Conservation (phyloP, 2,329 filamentous ascomycete species). For the Escovopsis sp. region DNA sequence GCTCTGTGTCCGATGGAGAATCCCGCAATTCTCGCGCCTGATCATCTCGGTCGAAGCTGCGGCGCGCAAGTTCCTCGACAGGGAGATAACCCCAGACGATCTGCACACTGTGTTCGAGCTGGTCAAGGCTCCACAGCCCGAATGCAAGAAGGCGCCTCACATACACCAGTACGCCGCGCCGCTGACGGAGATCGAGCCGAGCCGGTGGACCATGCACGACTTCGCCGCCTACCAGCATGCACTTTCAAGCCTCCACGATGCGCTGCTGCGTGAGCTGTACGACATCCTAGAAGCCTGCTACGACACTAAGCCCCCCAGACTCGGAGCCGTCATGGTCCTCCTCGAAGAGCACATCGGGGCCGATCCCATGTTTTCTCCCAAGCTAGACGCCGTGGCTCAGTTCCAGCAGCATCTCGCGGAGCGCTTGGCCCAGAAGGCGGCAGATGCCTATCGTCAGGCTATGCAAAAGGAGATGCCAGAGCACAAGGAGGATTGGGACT, state of each 20-base stretch:
- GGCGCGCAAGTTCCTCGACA: conserved; percentile 70
- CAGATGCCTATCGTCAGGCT: conserved; percentile 64
- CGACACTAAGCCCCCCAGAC: conserved; percentile 69
- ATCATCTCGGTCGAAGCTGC: conserved; percentile 76
- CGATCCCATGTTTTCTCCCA: conserved; percentile 61
- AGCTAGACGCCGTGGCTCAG: conserved; percentile 52
- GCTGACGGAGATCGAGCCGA: conserved; percentile 41
- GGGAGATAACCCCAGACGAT: conserved; percentile 67
- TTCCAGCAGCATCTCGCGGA: conserved; percentile 61
- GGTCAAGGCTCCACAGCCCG: conserved; percentile 55
- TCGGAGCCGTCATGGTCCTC: conserved; percentile 66
- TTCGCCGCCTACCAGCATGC: conserved; percentile 59
- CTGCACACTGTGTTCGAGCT: conserved; percentile 73
- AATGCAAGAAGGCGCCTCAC: conserved; percentile 48
- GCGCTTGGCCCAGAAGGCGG: conserved; percentile 59
- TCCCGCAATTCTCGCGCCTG: conserved; percentile 68
- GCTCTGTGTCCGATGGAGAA: conserved; percentile 73
- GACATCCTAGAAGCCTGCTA: conserved; percentile 79
- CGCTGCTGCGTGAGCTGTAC: conserved; percentile 73
- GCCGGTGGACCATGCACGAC: conserved; percentile 55
- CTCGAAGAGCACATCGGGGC: conserved; percentile 69
- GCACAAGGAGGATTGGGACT: conserved; percentile 73
- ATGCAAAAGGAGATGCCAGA: conserved; percentile 69
- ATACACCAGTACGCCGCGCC: conserved; percentile 37
- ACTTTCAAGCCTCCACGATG: conserved; percentile 62